Evolutionary conservation across 2,329 filamentous ascomycete species (phyloP), one percentile per base, ranked within the genome.

Genomic region (Byssochlamys sp.): DNA sequence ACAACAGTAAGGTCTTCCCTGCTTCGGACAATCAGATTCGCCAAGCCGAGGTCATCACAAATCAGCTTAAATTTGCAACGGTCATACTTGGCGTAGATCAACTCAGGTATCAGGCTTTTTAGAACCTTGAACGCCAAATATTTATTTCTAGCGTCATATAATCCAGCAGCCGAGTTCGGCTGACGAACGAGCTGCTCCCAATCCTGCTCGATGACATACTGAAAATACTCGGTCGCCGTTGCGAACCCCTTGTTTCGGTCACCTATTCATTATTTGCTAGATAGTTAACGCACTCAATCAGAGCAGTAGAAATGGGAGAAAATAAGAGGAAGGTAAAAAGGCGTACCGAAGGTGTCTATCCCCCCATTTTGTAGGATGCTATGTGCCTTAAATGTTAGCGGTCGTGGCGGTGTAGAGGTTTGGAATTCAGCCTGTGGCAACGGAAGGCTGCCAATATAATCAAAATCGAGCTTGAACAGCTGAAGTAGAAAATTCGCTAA

Each of bases 11-110:
- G 66, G 45, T 73, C 69, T 59, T 70, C 63, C 24, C 31, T 66
- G 52, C 67, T 62, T 57, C 64, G 66, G 19, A 75, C 67, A 58
- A 75, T 72, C 53, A 75, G 48, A 62, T 75, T 75, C 33, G 69
- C 68, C 14, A 70, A 59, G 58, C 70, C 66, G 33, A 74, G 65
- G 59, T 75, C 72, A 49, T 74, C 68, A 53, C 71, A 73, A 60
- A 73, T 69, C 14, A 75, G 60, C 54, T 74, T 73, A 49, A 74
- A 39, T 11, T 39, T 39, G 1, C 11, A 1, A 39, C 33, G 11
- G 33, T 39, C 33, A 39, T 39, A 74, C 28, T 61, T 59, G 12
- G 54, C 3, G 49, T 68, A 50, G 55, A 69, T 57, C 10, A 66
- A 64, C 51, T 66, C 62, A 33, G 58, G 60, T 57, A 67, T 62